These are phyloP conservation scores for Alternaria infectoria DNA, from an alignment of 2,329 filamentous ascomycete genomes.

Conservation along the genomic window DNA sequence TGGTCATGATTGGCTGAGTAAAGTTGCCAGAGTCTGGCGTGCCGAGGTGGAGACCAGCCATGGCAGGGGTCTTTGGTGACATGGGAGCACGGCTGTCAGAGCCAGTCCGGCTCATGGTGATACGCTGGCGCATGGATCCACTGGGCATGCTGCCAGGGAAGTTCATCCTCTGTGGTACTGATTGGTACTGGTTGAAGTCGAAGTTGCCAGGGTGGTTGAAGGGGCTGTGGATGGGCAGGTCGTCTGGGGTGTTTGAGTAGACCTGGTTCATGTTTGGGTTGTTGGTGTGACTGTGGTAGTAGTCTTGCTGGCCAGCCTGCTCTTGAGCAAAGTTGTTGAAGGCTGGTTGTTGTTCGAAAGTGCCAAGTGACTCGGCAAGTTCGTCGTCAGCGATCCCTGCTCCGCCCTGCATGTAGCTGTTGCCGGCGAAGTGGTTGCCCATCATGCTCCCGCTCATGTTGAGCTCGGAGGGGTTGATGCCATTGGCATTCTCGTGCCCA, in stretches of 20 bases:
- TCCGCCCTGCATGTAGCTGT: conserved; percentile 77
- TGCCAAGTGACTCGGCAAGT: conserved; percentile 72
- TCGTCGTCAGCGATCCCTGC: conserved; percentile 88
- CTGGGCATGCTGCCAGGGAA: conserved; percentile 42
- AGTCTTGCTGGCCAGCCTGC: conserved; percentile 65
- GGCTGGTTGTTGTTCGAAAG: conserved; percentile 55
- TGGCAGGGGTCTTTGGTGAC: conserved; percentile 82
- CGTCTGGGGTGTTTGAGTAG: conserved; percentile 91
- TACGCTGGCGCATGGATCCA: conserved; percentile 44
- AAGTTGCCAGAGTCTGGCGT: conserved; percentile 76
- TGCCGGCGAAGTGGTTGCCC: conserved; percentile 64
- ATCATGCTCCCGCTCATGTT: conserved; percentile 69
- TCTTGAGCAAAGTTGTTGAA: conserved; percentile 62
- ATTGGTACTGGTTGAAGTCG: conserved; percentile 77
- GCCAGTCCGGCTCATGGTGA: conserved; percentile 63
- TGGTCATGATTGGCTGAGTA: conserved; percentile 78
- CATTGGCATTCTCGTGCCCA: conserved; percentile 43
- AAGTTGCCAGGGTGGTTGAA: conserved; percentile 74
- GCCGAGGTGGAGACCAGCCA: conserved; percentile 74
- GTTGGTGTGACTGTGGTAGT: conserved; percentile 45
- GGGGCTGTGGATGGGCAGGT: conserved; percentile 88
- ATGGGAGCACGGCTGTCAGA: conserved; percentile 80
- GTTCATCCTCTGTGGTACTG: conserved; percentile 63
- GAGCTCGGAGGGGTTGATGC: conserved; percentile 84
- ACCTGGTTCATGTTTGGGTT: conserved; percentile 73